phyloP scores from a whole-genome alignment of 805 yeast species.

The Scheffersomyces spartinae region DNA sequence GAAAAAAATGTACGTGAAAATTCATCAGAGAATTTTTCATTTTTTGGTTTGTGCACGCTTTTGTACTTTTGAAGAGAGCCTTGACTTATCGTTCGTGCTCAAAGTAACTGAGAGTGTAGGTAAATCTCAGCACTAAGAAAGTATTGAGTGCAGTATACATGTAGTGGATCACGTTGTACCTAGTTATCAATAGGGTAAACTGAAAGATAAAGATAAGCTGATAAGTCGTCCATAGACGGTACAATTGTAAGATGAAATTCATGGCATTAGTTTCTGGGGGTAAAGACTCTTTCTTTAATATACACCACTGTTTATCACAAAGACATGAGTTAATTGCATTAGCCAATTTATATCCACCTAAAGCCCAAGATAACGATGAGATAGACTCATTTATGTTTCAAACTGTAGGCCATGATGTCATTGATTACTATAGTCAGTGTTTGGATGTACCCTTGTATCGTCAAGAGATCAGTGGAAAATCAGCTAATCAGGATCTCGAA shows the following conservation, averaged over 20 bases:
- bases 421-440: conserved; percentile 55
- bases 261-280: conserved; percentile 93
- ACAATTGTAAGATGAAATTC: conserved; percentile 67
- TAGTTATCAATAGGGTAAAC: too few species aligned
- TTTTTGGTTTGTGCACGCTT: too few species aligned
- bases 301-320: conserved; percentile 70
- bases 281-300: conserved; percentile 87
- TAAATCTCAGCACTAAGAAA: conserved; percentile 6
- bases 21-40: too few species aligned
- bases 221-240: too few species aligned
- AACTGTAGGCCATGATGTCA: conserved; percentile 85
- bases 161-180: too few species aligned
- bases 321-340: conserved; percentile 82
- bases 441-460: conserved; percentile 74
- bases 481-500: conserved; percentile 57
- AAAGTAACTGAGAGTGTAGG: too few species aligned
- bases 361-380: conserved; percentile 35
- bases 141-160: conserved; percentile 6
- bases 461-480: conserved; percentile 47
- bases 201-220: too few species aligned
- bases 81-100: too few species aligned
- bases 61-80: too few species aligned
- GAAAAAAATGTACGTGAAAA: too few species aligned
- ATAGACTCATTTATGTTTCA: conserved; percentile 95
- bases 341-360: conserved; percentile 70